Percentiles rank a stretch among this genome's conserved stretches.
Evolutionary conservation across 371 early-diverging fungal species (phyloP).

Genomic region (Thermomucor indicae-seudaticae): DNA sequence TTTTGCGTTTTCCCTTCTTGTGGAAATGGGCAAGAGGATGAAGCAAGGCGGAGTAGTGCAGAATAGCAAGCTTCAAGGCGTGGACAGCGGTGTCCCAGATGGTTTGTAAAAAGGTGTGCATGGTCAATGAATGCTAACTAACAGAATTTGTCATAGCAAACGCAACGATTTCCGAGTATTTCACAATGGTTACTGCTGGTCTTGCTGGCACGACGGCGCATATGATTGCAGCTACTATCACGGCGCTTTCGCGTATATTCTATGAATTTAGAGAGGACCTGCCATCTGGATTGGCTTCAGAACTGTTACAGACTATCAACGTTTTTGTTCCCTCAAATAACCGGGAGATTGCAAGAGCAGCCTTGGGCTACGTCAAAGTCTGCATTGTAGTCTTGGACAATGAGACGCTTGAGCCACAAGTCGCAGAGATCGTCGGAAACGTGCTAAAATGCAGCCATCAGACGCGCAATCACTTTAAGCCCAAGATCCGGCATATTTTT

Average conservation of each 20-base stretch:
- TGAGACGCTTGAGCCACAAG: conserved; percentile 61
- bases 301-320: conserved; percentile 67
- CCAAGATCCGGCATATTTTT: conserved; percentile 87
- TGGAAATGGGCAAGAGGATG: conserved; percentile 89
- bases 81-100: conserved; percentile 52
- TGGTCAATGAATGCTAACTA: background rate
- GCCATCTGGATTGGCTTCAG: conserved; percentile 53
- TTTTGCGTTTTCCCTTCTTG: conserved; percentile 80
- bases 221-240: conserved; percentile 92
- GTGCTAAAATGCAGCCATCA: conserved; percentile 83
- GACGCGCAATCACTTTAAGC: conserved; percentile 85
- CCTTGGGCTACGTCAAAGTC: conserved; percentile 93
- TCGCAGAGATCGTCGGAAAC: conserved; percentile 57
- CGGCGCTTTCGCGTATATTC: conserved; percentile 77
- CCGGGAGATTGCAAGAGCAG: conserved; percentile 89
- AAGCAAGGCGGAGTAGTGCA: conserved; percentile 65
- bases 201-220: conserved; percentile 87
- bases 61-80: conserved; percentile 48
- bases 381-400: conserved; percentile 75
- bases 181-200: conserved; percentile 92
- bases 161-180: conserved; percentile 58
- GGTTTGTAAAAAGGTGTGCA: conserved; percentile 13
- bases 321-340: conserved; percentile 75
- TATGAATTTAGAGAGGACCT: conserved; percentile 84
- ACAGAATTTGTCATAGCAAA: conserved; percentile 13